phyloP scores from a whole-genome alignment of 257 asterid species.

The Ballota nigra region DNA sequence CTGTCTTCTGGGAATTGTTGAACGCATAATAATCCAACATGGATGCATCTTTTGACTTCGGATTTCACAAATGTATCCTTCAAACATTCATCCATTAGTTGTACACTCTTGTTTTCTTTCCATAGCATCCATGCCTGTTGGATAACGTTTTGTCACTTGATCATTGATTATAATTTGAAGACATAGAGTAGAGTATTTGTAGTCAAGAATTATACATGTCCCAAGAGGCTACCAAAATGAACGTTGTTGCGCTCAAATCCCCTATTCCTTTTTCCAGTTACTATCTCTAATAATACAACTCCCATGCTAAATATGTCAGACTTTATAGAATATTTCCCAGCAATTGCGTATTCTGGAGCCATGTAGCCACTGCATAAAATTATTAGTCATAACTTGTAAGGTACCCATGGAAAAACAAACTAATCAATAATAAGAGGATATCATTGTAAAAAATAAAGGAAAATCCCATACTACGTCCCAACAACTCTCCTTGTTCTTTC shows the following conservation, averaged over 20 bases:
- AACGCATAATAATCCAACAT: too few relatives aligned
- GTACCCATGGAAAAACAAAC: not conserved
- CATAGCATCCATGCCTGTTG: constrained; percentile 43
- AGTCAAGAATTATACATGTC: constrained; percentile 27
- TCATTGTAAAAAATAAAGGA: not conserved
- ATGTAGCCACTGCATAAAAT: constrained; percentile 18
- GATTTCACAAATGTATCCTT: not conserved
- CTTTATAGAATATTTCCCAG: not conserved
- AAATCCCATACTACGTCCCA: not conserved
- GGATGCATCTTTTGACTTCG: not conserved
- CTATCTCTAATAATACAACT: constrained; percentile 39
- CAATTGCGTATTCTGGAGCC: too few relatives aligned
- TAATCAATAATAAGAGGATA: not conserved
- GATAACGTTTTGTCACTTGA: not conserved
- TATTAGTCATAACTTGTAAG: not conserved
- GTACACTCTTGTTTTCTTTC: constrained; percentile 22
- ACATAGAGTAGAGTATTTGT: not conserved
- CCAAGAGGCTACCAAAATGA: constrained; percentile 35
- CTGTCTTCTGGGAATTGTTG: too few relatives aligned
- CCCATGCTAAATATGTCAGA: constrained; percentile 28
- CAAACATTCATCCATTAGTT: not conserved
- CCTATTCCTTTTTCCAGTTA: constrained; percentile 42
- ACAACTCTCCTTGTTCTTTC: not conserved
- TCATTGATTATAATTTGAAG: not conserved
- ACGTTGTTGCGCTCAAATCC: constrained; percentile 14